Percentiles rank a stretch among this genome's conserved stretches.
Conservation (phyloP, 2,329 filamentous ascomycete species). For the Venturia effusa region DNA sequence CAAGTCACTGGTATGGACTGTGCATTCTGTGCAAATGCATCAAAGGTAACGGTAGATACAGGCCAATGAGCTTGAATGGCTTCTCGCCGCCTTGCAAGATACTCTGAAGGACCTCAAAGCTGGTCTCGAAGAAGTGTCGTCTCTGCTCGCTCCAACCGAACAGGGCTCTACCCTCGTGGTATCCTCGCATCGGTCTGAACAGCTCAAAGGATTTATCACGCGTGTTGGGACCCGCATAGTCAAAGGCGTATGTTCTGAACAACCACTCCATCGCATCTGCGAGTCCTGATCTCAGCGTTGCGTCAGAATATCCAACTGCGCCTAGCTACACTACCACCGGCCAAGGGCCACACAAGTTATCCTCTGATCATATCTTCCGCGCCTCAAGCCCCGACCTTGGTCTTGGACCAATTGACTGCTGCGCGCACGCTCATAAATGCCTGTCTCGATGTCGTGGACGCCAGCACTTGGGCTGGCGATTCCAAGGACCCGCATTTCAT, state of each 20-base stretch:
- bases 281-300: background rate
- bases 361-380: constrained; percentile 38
- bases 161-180: constrained; percentile 82
- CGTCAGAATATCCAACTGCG: constrained; percentile 63
- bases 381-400: constrained; percentile 45
- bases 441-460: constrained; percentile 70
- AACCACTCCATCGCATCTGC: background rate
- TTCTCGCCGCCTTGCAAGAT: constrained; percentile 49
- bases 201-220: constrained; percentile 85
- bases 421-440: constrained; percentile 71
- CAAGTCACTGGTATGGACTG: constrained; percentile 34
- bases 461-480: constrained; percentile 64
- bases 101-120: constrained; percentile 51
- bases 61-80: constrained; percentile 52
- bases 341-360: constrained; percentile 35
- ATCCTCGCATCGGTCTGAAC: constrained; percentile 76
- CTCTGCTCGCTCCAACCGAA: constrained; percentile 73
- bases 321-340: constrained; percentile 54
- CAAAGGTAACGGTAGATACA: constrained; percentile 16
- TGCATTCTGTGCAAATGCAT: background rate
- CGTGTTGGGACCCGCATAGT: constrained; percentile 83
- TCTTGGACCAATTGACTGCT: constrained; percentile 58
- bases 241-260: constrained; percentile 58
- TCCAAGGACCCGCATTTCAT: constrained; percentile 47
- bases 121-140: constrained; percentile 80